Conservation (phyloP, 1,139 yeast genomes). For the Geotrichum candidum region DNA sequence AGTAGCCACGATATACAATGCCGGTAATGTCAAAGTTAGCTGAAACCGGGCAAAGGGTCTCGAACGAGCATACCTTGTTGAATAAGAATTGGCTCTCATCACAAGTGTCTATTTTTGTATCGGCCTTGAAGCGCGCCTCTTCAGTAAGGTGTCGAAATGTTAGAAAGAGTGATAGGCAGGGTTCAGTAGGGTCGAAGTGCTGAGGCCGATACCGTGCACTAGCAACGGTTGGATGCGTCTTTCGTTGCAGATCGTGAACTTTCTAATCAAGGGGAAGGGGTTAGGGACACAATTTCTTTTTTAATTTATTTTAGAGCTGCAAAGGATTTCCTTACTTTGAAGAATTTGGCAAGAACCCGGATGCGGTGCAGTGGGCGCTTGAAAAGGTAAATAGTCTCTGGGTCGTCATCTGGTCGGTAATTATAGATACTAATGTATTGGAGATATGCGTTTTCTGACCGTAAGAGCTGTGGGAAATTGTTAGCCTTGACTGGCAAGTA, state of each 20-base stretch:
- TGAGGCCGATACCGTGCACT: not conserved
- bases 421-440: slow-evolving; percentile 34
- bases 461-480: not conserved
- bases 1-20: slow-evolving; percentile 32
- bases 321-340: slow-evolving; percentile 18
- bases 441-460: slow-evolving; percentile 6
- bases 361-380: slow-evolving; percentile 42
- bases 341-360: slow-evolving; percentile 32
- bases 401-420: slow-evolving; percentile 33
- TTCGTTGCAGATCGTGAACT: slow-evolving; percentile 1
- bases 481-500: not conserved
- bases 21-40: slow-evolving; percentile 30
- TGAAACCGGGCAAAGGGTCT: slow-evolving; percentile 26
- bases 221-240: not conserved
- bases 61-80: slow-evolving; percentile 30
- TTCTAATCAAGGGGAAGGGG: not conserved
- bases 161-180: not conserved
- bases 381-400: slow-evolving; percentile 34
- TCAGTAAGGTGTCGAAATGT: slow-evolving; percentile 20
- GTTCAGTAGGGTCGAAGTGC: not conserved
- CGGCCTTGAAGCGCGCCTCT: slow-evolving; percentile 22
- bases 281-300: not conserved
- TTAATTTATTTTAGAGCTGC: not conserved
- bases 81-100: slow-evolving; percentile 30
- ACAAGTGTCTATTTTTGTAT: slow-evolving; percentile 21